Evolutionary conservation across 2,329 filamentous ascomycete genomes (phyloP), one percentile per base, ranked within the genome.

Genomic region (Epichloe brachyelytri): DNA sequence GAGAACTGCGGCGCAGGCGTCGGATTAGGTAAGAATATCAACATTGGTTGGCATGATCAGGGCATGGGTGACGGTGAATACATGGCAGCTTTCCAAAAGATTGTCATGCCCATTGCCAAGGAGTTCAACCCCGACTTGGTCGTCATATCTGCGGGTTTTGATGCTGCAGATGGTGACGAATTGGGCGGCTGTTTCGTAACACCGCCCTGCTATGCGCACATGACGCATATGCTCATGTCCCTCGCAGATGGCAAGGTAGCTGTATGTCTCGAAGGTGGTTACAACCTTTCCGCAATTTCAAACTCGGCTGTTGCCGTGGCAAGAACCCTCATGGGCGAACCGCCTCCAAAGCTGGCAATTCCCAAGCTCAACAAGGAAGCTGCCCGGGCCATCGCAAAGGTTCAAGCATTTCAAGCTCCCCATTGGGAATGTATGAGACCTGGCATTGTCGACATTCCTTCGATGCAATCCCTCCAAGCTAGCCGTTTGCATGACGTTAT

Each of bases 141-240:
- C 30, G 93, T 98, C 57, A 85, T 98, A 52, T 93, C 93, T 19
- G 89, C 93, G 41, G 93, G 93, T 0, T 98, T 98, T 59, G 93
- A 98, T 65, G 93, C 93, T 15, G 93, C 93, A 0, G 87, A 86
- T 56, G 93, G 93, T 12, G 93, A 98, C 65, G 84, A 93, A 62
- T 77, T 98, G 2, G 93, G 93, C 48, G 88, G 86, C 34, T 98
- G 93, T 65, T 91, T 88, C 62, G 93, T 98, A 5, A 85, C 89
- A 1, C 93, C 93, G 0, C 71, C 82, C 4, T 95, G 93, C 63
- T 98, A 97, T 64, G 88, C 90, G 14, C 91, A 98, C 63, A 97
- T 98, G 93, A 97, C 93, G 15, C 89, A 96, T 63, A 96, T 97
- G 91, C 79, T 98, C 46, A 97, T 96, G 90, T 89, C 88, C 2